Conservation (phyloP, 2,329 filamentous ascomycete species). For the Epicoccum sorghinum region DNA sequence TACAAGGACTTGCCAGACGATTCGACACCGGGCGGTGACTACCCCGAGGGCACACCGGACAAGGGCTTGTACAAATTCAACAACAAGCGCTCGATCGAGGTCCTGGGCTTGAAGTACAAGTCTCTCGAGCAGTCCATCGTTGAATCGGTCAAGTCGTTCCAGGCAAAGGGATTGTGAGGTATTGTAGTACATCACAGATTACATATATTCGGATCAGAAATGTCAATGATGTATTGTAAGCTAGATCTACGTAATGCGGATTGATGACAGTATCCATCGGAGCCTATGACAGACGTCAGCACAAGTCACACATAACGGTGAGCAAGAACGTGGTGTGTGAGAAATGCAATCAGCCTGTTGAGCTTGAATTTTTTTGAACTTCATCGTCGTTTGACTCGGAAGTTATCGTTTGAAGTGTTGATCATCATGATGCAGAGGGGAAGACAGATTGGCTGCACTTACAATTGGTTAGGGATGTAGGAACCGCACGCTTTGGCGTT, state of each 20-base stretch:
- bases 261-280: neutral
- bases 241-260: conserved; percentile 15
- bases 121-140: conserved; percentile 63
- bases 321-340: conserved; percentile 3
- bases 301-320: neutral
- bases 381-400: conserved; percentile 45
- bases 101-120: conserved; percentile 67
- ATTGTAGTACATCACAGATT: neutral
- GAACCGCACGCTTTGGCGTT: conserved; percentile 2
- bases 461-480: neutral
- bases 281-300: conserved; percentile 24
- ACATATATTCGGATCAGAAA: neutral
- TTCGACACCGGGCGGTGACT: conserved; percentile 52
- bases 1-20: conserved; percentile 57
- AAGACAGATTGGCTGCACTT: neutral
- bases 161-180: conserved; percentile 56
- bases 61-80: conserved; percentile 55
- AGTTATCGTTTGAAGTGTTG: conserved; percentile 38
- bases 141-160: conserved; percentile 69
- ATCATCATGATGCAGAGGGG: conserved; percentile 40
- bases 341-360: conserved; percentile 57
- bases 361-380: conserved; percentile 57
- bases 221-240: conserved; percentile 19
- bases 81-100: conserved; percentile 59
- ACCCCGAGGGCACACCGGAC: conserved; percentile 54